Conservation (phyloP, 495 filamentous ascomycete genomes). For the Hypoxylon fuscum region DNA sequence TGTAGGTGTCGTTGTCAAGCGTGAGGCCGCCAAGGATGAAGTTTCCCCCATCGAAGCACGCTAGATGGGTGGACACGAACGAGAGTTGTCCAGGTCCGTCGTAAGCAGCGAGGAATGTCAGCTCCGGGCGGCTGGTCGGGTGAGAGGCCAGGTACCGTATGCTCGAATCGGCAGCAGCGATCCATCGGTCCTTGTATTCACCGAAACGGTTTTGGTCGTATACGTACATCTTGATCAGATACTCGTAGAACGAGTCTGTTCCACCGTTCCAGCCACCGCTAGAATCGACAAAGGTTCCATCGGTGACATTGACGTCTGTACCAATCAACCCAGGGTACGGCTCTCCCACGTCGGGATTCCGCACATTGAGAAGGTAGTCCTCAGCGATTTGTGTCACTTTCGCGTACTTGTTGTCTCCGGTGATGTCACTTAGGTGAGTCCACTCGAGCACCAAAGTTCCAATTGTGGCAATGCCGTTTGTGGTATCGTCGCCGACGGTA, state of each 20-base stretch:
- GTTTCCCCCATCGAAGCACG: slow-evolving; percentile 88
- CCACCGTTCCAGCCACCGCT: slow-evolving; percentile 82
- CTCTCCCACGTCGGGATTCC: slow-evolving; percentile 64
- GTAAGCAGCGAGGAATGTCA: slow-evolving; percentile 79
- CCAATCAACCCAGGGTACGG: slow-evolving; percentile 85
- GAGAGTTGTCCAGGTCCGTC: slow-evolving; percentile 52
- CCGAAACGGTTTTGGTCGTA: slow-evolving; percentile 75
- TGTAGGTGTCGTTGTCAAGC: slow-evolving; percentile 68
- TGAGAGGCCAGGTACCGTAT: slow-evolving; percentile 78
- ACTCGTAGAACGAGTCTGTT: slow-evolving; percentile 88
- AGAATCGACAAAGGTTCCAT: slow-evolving; percentile 73
- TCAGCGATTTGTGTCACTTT: slow-evolving; percentile 73
- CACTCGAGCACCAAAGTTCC: slow-evolving; percentile 85
- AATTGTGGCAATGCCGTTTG: slow-evolving; percentile 75
- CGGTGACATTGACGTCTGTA: slow-evolving; percentile 68
- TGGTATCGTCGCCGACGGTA: slow-evolving; percentile 55
- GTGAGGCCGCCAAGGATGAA: slow-evolving; percentile 86
- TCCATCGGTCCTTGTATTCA: slow-evolving; percentile 76
- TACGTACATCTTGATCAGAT: slow-evolving; percentile 92
- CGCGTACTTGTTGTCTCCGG: slow-evolving; percentile 71
- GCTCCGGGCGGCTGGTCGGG: slow-evolving; percentile 71
- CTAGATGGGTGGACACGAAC: slow-evolving; percentile 70
- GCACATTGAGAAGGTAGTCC: slow-evolving; percentile 73
- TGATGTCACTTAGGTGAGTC: slow-evolving; percentile 83
- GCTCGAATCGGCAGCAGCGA: slow-evolving; percentile 77